Percentiles rank a stretch among this genome's conserved stretches.
Evolutionary conservation across 2,329 filamentous ascomycete species (phyloP).

Genomic region (Cordyceps fumosorosea): DNA sequence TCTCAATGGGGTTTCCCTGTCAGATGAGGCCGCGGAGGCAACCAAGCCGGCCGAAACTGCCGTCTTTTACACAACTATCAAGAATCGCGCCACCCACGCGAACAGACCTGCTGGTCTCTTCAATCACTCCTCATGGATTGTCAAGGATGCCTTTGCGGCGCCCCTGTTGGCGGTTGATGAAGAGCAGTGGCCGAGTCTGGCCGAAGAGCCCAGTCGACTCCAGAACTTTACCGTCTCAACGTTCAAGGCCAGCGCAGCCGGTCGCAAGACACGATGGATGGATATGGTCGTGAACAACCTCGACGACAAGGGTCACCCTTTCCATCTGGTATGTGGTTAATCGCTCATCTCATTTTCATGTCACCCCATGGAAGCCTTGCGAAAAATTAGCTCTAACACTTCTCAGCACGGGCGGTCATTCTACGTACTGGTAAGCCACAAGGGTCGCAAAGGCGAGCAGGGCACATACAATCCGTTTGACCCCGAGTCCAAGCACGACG

Average conservation of each 20-base stretch:
- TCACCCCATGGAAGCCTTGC: background rate
- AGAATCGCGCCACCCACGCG: slow-evolving; percentile 17
- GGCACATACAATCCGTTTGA: slow-evolving; percentile 12
- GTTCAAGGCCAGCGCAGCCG: slow-evolving; percentile 10
- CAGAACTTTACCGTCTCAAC: slow-evolving; percentile 16
- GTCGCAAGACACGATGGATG: slow-evolving; percentile 30
- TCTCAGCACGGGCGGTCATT: slow-evolving; percentile 17
- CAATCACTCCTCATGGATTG: slow-evolving; percentile 19
- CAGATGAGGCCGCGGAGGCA: background rate
- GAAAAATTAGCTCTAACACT: background rate
- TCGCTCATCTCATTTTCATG: background rate
- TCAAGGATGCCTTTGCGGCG: background rate
- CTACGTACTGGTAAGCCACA: slow-evolving; percentile 14
- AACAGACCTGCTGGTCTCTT: slow-evolving; percentile 19
- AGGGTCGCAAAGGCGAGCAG: slow-evolving; percentile 9
- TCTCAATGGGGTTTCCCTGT: background rate
- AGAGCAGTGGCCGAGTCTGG: slow-evolving; percentile 12
- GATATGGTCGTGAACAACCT: slow-evolving; percentile 44
- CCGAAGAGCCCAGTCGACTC: slow-evolving; percentile 14
- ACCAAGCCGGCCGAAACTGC: slow-evolving; percentile 10
- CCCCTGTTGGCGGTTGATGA: slow-evolving; percentile 16
- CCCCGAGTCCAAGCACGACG: slow-evolving; percentile 3
- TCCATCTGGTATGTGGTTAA: slow-evolving; percentile 34
- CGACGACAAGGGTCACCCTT: slow-evolving; percentile 43
- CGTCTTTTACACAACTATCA: slow-evolving; percentile 19